Conservation (phyloP, 768 basidiomycete genomes). For the Daedaleopsis nitida region DNA sequence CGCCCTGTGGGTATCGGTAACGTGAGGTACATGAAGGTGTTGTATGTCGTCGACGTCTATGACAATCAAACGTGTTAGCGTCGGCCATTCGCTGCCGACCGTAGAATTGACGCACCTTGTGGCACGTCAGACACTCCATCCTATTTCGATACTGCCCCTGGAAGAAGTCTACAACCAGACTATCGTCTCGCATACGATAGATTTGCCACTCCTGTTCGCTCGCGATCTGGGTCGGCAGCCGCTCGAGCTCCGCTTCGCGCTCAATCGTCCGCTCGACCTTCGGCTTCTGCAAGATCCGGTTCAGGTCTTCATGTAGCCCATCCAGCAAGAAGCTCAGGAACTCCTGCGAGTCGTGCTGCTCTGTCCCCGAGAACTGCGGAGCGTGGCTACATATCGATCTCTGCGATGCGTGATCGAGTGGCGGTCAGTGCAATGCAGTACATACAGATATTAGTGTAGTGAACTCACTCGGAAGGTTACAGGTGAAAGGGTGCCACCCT, state of each 20-base stretch:
- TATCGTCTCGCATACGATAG: slow-evolving; percentile 89
- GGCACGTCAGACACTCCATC: slow-evolving; percentile 87
- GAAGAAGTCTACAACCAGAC: slow-evolving; percentile 94
- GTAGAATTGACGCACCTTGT: slow-evolving; percentile 56
- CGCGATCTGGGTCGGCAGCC: slow-evolving; percentile 82
- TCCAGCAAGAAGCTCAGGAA: slow-evolving; percentile 94
- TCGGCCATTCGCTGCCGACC: slow-evolving; percentile 18
- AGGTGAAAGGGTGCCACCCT: slow-evolving; percentile 81
- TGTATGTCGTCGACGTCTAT: slow-evolving; percentile 96
- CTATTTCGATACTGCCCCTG: slow-evolving; percentile 95
- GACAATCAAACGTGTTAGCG: slow-evolving; percentile 12
- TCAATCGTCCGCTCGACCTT: slow-evolving; percentile 65
- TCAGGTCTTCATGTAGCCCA: slow-evolving; percentile 95
- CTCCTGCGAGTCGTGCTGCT: slow-evolving; percentile 98
- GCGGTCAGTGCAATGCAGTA: slow-evolving; percentile 15
- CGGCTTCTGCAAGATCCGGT: slow-evolving; percentile 80
- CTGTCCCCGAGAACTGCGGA: slow-evolving; percentile 76
- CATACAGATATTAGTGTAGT: not conserved
- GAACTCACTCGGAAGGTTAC: slow-evolving; percentile 77
- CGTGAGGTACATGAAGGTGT: slow-evolving; percentile 93
- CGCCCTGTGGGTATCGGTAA: slow-evolving; percentile 79
- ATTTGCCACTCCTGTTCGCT: slow-evolving; percentile 92
- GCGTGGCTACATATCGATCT: slow-evolving; percentile 61
- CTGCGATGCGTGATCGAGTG: slow-evolving; percentile 37
- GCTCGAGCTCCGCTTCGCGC: slow-evolving; percentile 87